A percentile compares a stretch with the other conserved stretches of the same genome.
These are phyloP conservation scores for Neostapfia colusana DNA, from an alignment of 176 grass and related monocot genomes.

Conservation along the genomic window DNA sequence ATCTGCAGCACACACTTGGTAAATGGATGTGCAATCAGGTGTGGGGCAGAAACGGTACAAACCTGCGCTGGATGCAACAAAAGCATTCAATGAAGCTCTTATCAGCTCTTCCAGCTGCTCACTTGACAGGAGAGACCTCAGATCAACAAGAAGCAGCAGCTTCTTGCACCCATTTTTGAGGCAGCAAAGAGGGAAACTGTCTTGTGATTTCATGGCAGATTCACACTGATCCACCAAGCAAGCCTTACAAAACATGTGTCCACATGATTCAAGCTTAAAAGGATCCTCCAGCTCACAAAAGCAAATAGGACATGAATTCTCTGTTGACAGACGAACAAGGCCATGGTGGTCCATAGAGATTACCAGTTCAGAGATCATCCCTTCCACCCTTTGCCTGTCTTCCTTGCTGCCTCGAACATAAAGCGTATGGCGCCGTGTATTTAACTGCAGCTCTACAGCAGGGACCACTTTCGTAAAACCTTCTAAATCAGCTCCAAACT, in stretches of 20 bases:
- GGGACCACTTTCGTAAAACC: constrained; percentile 62
- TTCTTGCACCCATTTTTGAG: constrained; percentile 64
- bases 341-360: constrained; percentile 37
- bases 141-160: constrained; percentile 58
- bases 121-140: constrained; percentile 57
- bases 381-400: constrained; percentile 64
- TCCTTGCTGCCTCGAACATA: constrained; percentile 73
- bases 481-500: constrained; percentile 72
- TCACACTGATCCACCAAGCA: constrained; percentile 88
- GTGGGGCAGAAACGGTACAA: constrained; percentile 74
- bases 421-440: constrained; percentile 56
- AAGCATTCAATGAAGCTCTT: constrained; percentile 64
- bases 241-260: constrained; percentile 64
- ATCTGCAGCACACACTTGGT: constrained; percentile 45
- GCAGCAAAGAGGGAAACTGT: constrained; percentile 80
- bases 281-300: constrained; percentile 85
- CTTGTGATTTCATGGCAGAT: constrained; percentile 59
- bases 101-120: constrained; percentile 78
- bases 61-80: constrained; percentile 63
- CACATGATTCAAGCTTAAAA: constrained; percentile 86
- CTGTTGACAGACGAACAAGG: constrained; percentile 31
- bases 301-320: constrained; percentile 75
- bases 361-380: constrained; percentile 54
- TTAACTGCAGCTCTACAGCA: constrained; percentile 52
- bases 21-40: constrained; percentile 73